Conservation (phyloP, 345 rosid genomes). For the Arabidopsis arenosa region DNA sequence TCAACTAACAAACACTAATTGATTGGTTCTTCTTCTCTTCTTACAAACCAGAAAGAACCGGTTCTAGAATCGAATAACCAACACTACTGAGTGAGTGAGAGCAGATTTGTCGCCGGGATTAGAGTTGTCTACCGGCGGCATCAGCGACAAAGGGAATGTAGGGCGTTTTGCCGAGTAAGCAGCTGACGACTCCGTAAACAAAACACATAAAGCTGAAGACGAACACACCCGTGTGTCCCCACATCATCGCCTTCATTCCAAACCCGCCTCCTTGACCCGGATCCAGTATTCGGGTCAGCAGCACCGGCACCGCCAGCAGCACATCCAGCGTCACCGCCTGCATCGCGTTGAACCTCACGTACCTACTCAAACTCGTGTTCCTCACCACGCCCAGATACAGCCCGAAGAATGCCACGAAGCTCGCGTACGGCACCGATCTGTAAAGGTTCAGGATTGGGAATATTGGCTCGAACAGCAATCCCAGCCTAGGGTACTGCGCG, state of each 20-base stretch:
- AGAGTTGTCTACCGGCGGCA: slow-evolving; percentile 77
- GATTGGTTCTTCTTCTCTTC: no score
- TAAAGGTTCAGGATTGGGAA: slow-evolving; percentile 73
- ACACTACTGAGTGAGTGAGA: no score
- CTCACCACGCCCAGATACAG: slow-evolving; percentile 83
- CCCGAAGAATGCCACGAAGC: slow-evolving; percentile 89
- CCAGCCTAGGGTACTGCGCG: slow-evolving; percentile 62
- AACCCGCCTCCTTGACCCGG: slow-evolving; percentile 70
- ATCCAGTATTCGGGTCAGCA: slow-evolving; percentile 64
- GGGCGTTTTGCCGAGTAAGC: slow-evolving; percentile 79
- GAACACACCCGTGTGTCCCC: slow-evolving; percentile 79
- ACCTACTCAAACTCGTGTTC: slow-evolving; percentile 69
- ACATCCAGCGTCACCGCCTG: slow-evolving; percentile 92
- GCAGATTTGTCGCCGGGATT: no score
- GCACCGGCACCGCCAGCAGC: slow-evolving; percentile 71
- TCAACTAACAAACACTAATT: no score
- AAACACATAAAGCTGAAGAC: slow-evolving; percentile 74
- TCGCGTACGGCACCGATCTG: slow-evolving; percentile 80
- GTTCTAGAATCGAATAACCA: no score
- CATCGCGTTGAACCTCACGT: slow-evolving; percentile 87
- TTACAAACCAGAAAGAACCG: no score
- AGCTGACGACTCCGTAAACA: slow-evolving; percentile 60
- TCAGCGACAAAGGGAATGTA: slow-evolving; percentile 81
- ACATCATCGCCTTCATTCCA: slow-evolving; percentile 63
- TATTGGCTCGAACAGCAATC: slow-evolving; percentile 65